phyloP scores from a whole-genome alignment of 2,329 filamentous ascomycete species.

The Ascochyta lentis region DNA sequence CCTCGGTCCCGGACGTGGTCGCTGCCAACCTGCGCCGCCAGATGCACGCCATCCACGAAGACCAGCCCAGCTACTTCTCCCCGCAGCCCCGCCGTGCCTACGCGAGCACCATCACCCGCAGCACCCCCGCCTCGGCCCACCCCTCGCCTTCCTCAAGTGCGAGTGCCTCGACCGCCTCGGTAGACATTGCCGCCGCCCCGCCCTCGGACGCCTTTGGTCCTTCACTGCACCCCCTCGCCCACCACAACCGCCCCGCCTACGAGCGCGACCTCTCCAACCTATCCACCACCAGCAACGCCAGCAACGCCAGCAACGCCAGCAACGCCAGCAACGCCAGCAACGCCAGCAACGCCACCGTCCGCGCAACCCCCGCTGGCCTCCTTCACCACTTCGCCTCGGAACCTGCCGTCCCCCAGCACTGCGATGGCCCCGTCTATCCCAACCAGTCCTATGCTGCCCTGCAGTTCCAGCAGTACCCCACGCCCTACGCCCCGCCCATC shows the following conservation, averaged over 20 bases:
- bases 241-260: conserved; percentile 46
- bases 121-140: conserved; percentile 37
- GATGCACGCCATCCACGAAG: conserved; percentile 27
- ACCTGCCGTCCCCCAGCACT: conserved; percentile 25
- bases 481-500: conserved; percentile 45
- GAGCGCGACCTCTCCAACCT: conserved; percentile 52
- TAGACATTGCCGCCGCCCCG: conserved; percentile 19
- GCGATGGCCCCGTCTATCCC: conserved; percentile 52
- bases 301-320: conserved; percentile 37
- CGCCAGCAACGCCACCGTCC: conserved; percentile 51
- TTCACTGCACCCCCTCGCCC: conserved; percentile 19
- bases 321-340: conserved; percentile 34
- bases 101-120: conserved; percentile 38
- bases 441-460: conserved; percentile 59
- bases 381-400: conserved; percentile 26
- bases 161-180: conserved; percentile 35
- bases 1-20: conserved; percentile 38
- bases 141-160: conserved; percentile 42
- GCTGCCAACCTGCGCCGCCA: conserved; percentile 29
- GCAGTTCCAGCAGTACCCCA: conserved; percentile 55
- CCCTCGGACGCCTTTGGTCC: conserved; percentile 13
- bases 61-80: conserved; percentile 48
- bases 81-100: conserved; percentile 48
- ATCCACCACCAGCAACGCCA: conserved; percentile 52
- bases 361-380: conserved; percentile 39